phyloP scores from a whole-genome alignment of 2,329 filamentous ascomycete species.

The Neonectria faginata region DNA sequence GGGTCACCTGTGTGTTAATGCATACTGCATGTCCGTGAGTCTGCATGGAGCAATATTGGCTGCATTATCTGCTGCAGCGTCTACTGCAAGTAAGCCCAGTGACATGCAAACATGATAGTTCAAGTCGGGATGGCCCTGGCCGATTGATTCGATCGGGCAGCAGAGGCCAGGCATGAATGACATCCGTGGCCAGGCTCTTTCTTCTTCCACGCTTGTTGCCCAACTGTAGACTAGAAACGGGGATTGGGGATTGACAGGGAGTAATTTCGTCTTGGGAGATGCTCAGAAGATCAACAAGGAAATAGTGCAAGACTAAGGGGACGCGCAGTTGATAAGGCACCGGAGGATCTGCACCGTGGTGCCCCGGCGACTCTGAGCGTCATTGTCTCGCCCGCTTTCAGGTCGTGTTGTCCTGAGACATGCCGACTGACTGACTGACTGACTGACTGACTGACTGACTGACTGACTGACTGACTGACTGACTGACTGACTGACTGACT shows the following conservation, averaged over 20 bases:
- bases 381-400: slow-evolving; percentile 11
- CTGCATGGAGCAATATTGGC: not conserved
- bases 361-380: not conserved
- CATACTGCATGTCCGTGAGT: not conserved
- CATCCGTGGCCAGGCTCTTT: not conserved
- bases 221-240: not conserved
- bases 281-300: no score
- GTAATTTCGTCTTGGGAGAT: not conserved
- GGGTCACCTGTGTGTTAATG: not conserved
- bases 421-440: not conserved
- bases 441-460: no score
- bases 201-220: not conserved
- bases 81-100: not conserved
- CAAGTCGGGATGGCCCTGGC: not conserved
- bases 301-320: no score
- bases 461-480: no score
- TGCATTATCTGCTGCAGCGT: not conserved
- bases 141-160: not conserved
- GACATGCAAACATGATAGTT: not conserved
- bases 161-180: not conserved
- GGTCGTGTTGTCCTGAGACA: slow-evolving; percentile 15
- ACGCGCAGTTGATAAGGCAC: not conserved
- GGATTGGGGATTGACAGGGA: no score
- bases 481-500: no score
- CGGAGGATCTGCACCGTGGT: not conserved